Conservation (phyloP, 805 yeast species). For the Millerago galiae region DNA sequence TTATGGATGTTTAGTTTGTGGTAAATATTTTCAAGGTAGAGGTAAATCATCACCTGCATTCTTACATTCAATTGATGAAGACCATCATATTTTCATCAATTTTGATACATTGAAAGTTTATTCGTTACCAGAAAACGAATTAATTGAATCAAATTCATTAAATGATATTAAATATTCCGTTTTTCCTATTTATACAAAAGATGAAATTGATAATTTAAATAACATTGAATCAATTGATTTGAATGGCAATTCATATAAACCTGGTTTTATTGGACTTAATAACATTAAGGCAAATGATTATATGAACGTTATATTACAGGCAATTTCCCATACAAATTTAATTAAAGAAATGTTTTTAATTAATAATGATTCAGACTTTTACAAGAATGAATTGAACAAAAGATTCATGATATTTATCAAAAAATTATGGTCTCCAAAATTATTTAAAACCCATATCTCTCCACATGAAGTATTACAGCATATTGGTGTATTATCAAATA, state of each 20-base stretch:
- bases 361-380: slow-evolving; percentile 11
- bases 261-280: slow-evolving; percentile 64
- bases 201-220: slow-evolving; percentile 28
- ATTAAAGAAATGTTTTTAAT: slow-evolving; percentile 43
- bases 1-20: slow-evolving; percentile 70
- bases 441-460: slow-evolving; percentile 58
- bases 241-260: slow-evolving; percentile 38
- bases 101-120: slow-evolving; percentile 43
- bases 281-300: slow-evolving; percentile 46
- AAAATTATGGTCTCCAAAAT: slow-evolving; percentile 57
- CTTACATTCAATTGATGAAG: slow-evolving; percentile 53
- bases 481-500: slow-evolving; percentile 37
- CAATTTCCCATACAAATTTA: slow-evolving; percentile 45
- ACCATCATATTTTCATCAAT: slow-evolving; percentile 60
- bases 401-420: slow-evolving; percentile 42
- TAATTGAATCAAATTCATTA: slow-evolving; percentile 33
- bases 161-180: slow-evolving; percentile 47
- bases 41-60: slow-evolving; percentile 60
- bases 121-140: slow-evolving; percentile 57
- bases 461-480: slow-evolving; percentile 58
- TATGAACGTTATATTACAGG: slow-evolving; percentile 50
- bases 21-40: slow-evolving; percentile 67
- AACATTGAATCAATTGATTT: slow-evolving; percentile 33
- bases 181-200: slow-evolving; percentile 41
- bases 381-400: slow-evolving; percentile 29